A percentile compares a stretch with the other conserved stretches of the same genome.
Evolutionary conservation across 78 protist species (phyloP).

Genomic region (Dictyostelium brefeldianum): DNA sequence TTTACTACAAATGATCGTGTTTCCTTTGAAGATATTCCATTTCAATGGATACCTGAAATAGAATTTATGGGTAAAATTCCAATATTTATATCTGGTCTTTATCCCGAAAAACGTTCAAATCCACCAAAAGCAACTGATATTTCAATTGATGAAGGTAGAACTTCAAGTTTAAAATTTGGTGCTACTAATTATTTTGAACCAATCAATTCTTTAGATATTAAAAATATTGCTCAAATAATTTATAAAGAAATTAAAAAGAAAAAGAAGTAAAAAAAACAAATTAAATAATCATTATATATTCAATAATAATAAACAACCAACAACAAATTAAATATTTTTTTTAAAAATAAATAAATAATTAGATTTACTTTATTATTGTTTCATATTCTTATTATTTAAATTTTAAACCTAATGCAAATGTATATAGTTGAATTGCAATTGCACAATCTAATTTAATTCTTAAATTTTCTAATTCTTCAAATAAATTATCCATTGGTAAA

Average conservation of each 20-base stretch:
- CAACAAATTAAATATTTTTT: no score
- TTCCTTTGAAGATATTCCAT: conserved; percentile 73
- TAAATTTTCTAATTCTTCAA: conserved; percentile 11
- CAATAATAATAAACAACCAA: neutral
- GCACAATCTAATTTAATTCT: conserved; percentile 18
- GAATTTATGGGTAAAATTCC: conserved; percentile 78
- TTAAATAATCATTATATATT: neutral
- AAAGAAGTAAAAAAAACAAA: conserved; percentile 5
- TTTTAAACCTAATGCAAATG: conserved; percentile 61
- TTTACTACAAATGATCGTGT: conserved; percentile 49
- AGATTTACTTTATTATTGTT: neutral
- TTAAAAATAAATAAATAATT: neutral
- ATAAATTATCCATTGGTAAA: conserved; percentile 35
- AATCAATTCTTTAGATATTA: conserved; percentile 21
- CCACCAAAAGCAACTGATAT: conserved; percentile 55
- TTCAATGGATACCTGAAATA: conserved; percentile 80
- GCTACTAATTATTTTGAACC: conserved; percentile 55
- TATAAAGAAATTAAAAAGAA: conserved; percentile 67
- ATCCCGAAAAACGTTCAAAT: conserved; percentile 23
- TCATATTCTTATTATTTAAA: neutral
- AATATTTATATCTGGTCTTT: conserved; percentile 61
- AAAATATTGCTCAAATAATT: conserved; percentile 19
- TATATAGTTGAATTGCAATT: conserved; percentile 17
- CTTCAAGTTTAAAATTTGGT: conserved; percentile 29
- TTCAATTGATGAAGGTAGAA: conserved; percentile 44